Evolutionary conservation across 768 basidiomycete species (phyloP), one percentile per base, ranked within the genome.

Genomic region (Suillus fuscotomentosus): DNA sequence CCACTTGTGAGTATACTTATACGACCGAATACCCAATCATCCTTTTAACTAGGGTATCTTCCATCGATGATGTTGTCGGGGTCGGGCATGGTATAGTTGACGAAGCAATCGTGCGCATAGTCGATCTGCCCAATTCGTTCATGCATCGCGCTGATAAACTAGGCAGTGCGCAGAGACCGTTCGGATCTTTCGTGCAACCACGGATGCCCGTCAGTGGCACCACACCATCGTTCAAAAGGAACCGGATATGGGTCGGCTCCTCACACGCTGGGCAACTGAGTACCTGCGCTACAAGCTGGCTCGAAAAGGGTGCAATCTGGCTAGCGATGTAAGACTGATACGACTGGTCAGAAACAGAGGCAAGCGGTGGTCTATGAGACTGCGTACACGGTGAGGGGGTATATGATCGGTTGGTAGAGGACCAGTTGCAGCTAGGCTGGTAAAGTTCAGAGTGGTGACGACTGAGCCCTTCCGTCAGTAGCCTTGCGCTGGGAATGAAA

Each of bases 201-300:
- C 73, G 63, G 54, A 84, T 72, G 20, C 79, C 77, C 2, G 80
- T 81, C 17, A 84, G 72, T 11, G 83, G 84, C 2, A 84, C 73
- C 5, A 80, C 76, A 3, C 74, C 83, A 68, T 86, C 84, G 69
- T 86, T 86, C 36, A 83, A 72, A 54, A 83, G 75, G 72, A 80
- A 78, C 17, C 83, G 73, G 63, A 83, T 79, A 61, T 78, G 70
- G 13, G 75, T 72, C 5, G 72, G 68, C 6, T 71, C 62, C 45
- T 66, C 60, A 4, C 62, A 61, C 51, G 70, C 73, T 38, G 75
- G 72, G 68, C 82, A 84, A 13, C 75, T 72, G 47, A 83, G 70
- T 10, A 84, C 76, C 65, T 85, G 83, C 45, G 79, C 77, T 34
- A 82, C 79, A 42, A 84, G 72, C 68, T 83, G 81, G 22, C 82